A percentile compares a stretch with the other conserved stretches of the same genome.
phyloP scores from a whole-genome alignment of 1,284 basidiomycete genomes.

The Apiotrichum mycotoxinovorans region DNA sequence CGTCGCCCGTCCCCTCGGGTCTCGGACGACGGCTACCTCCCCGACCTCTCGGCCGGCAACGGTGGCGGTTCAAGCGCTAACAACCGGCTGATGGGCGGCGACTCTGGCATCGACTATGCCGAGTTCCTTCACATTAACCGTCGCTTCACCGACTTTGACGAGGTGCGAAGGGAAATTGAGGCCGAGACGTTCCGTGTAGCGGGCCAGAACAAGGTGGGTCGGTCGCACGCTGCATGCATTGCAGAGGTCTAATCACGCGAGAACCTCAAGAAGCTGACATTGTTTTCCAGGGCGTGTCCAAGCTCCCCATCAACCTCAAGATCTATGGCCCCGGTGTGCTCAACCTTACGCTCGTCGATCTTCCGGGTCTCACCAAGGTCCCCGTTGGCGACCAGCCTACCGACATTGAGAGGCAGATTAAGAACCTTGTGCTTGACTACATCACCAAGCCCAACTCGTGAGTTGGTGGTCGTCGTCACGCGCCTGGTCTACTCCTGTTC shows the following conservation, averaged over 20 bases:
- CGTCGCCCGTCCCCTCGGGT: constrained; percentile 1
- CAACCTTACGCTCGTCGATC: constrained; percentile 91
- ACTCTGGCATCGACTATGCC: constrained; percentile 72
- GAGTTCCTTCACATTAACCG: constrained; percentile 97
- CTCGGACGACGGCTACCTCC: constrained; percentile 37
- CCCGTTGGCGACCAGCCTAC: constrained; percentile 65
- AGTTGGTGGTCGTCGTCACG: constrained; percentile 32
- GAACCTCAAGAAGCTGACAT: neutral
- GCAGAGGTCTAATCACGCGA: neutral
- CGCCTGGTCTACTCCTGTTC: constrained; percentile 4
- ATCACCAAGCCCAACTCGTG: constrained; percentile 95
- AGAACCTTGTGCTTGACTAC: constrained; percentile 87
- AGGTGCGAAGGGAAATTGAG: constrained; percentile 94
- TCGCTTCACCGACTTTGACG: constrained; percentile 89
- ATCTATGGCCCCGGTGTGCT: constrained; percentile 94
- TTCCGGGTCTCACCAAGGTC: constrained; percentile 95
- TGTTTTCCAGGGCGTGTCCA: constrained; percentile 69
- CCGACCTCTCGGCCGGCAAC: constrained; percentile 32
- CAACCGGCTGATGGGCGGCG: constrained; percentile 29
- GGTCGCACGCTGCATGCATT: no score
- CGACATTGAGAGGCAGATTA: constrained; percentile 96
- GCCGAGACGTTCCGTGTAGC: constrained; percentile 97
- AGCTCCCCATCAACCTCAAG: constrained; percentile 87
- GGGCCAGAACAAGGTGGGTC: constrained; percentile 80
- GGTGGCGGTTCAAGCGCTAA: constrained; percentile 17